A percentile compares a stretch with the other conserved stretches of the same genome.
Conservation (phyloP, 2,329 filamentous ascomycete genomes). For the Pestalotiopsis sp. region DNA sequence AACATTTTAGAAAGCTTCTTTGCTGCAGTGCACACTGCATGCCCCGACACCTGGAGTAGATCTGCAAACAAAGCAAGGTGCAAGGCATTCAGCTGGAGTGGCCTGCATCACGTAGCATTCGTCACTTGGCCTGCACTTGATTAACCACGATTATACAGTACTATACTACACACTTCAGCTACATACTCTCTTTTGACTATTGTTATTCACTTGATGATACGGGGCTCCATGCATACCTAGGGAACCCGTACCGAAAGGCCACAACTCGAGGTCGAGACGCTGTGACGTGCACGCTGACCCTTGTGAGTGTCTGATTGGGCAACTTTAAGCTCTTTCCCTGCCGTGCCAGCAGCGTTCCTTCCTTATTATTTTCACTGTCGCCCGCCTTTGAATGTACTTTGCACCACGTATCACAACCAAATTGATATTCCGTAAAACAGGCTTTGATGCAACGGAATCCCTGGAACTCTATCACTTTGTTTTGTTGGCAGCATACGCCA, state of each 20-base stretch:
- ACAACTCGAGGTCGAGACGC: not conserved
- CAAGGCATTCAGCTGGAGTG: not conserved
- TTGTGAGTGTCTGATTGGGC: not conserved
- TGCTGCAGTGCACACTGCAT: not conserved
- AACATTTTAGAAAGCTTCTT: not conserved
- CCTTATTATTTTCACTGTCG: too few species aligned
- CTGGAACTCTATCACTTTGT: not conserved
- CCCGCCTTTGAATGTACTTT: not conserved
- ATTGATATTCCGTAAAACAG: not conserved
- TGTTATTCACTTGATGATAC: not conserved
- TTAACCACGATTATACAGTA: not conserved
- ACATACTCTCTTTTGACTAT: not conserved
- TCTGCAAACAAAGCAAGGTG: not conserved
- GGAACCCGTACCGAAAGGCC: not conserved
- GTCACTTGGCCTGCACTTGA: not conserved
- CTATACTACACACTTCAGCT: not conserved
- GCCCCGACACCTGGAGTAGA: not conserved
- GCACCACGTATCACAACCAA: not conserved
- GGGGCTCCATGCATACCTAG: not conserved
- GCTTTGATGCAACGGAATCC: not conserved
- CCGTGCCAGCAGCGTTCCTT: not conserved
- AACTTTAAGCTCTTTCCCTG: not conserved
- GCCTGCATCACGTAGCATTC: not conserved
- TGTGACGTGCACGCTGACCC: not conserved
- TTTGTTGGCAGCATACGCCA: not conserved